Base-by-base conservation (phyloP, 164 flowering plant species). In the Umbellularia californica region DNA sequence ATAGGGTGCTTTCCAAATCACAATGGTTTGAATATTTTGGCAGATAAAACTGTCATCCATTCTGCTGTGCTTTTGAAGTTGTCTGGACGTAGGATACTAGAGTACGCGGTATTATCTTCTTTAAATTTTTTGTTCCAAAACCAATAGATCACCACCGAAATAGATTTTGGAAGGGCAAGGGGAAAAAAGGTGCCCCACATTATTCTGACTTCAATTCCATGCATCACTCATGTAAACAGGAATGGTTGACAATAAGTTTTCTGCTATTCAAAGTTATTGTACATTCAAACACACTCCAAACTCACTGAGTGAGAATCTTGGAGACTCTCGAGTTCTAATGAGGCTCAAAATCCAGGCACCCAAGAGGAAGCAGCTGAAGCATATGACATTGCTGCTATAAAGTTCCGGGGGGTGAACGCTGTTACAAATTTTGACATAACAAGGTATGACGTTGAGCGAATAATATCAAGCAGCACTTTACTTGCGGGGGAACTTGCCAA, bases 291-390 rank as follows among this genome's bases (percentile, higher is more conserved):
- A 15, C 17, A 55, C 17, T 55, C 5, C 17, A 17, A 55, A 55
- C 60, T 14, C 20, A 19, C 60, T 1, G 3, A 3, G 64, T 11
- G 33, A 33, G 12, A 23, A 13, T 52, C 55, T 25, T 23, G 11
- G 63, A 52, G 6, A 52, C 1, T 27, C 15, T 55, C 30, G 25
- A 11, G 19, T 70, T 55, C 30, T 55, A 15, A 71, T 2, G 41
- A 62, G 55, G 35, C 41, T 28, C 62, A 33, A 50, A 14, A 35
- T 79, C 33, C 72, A 90, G 94, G 94, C 78, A 90, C 92, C 25
- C 94, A 90, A 76, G 92, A 90, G 74, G 92, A 90, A 75, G 94
- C 94, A 22, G 94, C 92, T 9, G 92, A 90, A 76, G 94, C 94
- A 22, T 90, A 90, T 74, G 94, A 90, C 74, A 76, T 86, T 2